Percentiles rank a stretch among this genome's conserved stretches.
phyloP scores from a whole-genome alignment of 2,329 filamentous ascomycete genomes.

The Monosporascus sp. region DNA sequence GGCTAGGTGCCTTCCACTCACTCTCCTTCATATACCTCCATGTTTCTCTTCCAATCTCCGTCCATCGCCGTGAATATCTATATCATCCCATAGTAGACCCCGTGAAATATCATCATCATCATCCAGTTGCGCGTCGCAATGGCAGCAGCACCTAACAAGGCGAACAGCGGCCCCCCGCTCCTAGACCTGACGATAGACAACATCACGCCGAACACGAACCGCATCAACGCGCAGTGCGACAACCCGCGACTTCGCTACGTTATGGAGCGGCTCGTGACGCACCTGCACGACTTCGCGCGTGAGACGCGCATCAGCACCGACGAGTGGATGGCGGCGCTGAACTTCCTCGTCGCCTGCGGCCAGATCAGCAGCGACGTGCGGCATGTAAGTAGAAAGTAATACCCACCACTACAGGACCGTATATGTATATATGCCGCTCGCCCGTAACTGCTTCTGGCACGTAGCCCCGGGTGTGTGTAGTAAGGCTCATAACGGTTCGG shows the following conservation, averaged over 20 bases:
- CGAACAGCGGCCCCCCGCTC: slow-evolving; percentile 36
- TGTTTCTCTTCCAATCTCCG: no score
- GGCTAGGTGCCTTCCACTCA: no score
- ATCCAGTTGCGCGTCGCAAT: slow-evolving; percentile 9
- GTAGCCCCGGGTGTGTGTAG: no score
- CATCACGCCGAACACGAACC: slow-evolving; percentile 70
- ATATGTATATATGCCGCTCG: no score
- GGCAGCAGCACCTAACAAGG: slow-evolving; percentile 13
- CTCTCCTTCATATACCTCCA: no score
- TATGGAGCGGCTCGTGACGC: slow-evolving; percentile 66
- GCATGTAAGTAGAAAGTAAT: slow-evolving; percentile 44
- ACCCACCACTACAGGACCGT: no score
- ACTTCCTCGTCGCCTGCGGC: slow-evolving; percentile 67
- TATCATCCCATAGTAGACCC: no score
- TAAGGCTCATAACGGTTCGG: neutral
- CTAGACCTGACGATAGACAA: slow-evolving; percentile 74
- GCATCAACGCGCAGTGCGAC: slow-evolving; percentile 66
- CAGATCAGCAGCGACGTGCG: slow-evolving; percentile 70
- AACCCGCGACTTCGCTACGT: slow-evolving; percentile 65
- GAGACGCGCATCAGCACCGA: slow-evolving; percentile 70
- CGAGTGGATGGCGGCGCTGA: slow-evolving; percentile 72
- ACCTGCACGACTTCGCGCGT: slow-evolving; percentile 76
- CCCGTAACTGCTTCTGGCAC: no score
- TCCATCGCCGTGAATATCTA: no score
- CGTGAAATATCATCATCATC: no score